Percentiles rank a stretch among this genome's conserved stretches.
Evolutionary conservation across 78 protist species (phyloP).

Genomic region (Reticulomyxa filosa): DNA sequence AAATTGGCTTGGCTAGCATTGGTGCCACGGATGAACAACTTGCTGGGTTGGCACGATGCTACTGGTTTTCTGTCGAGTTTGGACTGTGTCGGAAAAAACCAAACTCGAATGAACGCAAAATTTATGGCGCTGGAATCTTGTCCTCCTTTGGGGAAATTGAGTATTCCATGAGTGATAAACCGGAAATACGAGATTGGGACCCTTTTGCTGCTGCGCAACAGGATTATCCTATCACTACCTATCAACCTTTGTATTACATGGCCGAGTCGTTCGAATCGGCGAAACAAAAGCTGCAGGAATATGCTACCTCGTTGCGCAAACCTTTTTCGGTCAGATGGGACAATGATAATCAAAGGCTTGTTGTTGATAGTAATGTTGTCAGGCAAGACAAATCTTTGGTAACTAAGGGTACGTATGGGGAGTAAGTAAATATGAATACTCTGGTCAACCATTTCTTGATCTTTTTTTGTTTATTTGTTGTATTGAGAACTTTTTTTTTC

Average conservation of each 20-base stretch:
- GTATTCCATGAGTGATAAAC: conserved; percentile 1
- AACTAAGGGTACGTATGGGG: too few relatives aligned
- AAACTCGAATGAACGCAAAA: conserved; percentile 24
- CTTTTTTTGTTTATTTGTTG: too few relatives aligned
- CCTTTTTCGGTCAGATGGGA: too few relatives aligned
- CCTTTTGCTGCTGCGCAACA: conserved; percentile 1
- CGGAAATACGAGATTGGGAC: neutral
- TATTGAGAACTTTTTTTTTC: too few relatives aligned
- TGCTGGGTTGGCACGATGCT: conserved; percentile 24
- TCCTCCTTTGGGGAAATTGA: conserved; percentile 74
- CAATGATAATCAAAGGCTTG: too few relatives aligned
- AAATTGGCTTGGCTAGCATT: conserved; percentile 66
- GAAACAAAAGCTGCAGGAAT: too few relatives aligned
- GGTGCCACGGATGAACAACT: conserved; percentile 79
- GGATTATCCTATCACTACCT: conserved; percentile 64
- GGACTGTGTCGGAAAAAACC: conserved; percentile 68
- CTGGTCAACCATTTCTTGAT: too few relatives aligned
- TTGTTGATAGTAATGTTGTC: too few relatives aligned
- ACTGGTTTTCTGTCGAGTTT: conserved; percentile 52
- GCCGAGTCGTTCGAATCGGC: conserved; percentile 62
- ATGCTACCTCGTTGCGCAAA: too few relatives aligned
- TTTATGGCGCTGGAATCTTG: conserved; percentile 82
- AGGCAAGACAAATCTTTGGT: too few relatives aligned
- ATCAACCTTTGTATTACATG: conserved; percentile 71
- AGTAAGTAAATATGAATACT: too few relatives aligned